phyloP scores from a whole-genome alignment of 2,329 filamentous ascomycete species.

The Paecilomyces variotii region DNA sequence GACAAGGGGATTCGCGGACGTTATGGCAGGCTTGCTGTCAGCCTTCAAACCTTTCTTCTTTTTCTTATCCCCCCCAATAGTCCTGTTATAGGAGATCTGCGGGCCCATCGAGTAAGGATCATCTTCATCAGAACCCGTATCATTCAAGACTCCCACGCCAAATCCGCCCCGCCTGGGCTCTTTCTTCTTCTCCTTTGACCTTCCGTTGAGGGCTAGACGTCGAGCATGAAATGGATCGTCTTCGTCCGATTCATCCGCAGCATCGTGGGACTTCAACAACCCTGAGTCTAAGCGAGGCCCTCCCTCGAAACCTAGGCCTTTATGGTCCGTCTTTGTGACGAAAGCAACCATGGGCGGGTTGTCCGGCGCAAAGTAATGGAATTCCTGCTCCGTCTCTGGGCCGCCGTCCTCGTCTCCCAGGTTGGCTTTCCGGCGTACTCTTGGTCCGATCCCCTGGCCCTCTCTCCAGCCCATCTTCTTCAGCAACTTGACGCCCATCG shows the following conservation, averaged over 20 bases:
- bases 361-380: constrained; percentile 76
- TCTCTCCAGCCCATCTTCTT: constrained; percentile 94
- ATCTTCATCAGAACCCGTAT: constrained; percentile 90
- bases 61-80: constrained; percentile 73
- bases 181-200: constrained; percentile 50
- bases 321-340: constrained; percentile 36
- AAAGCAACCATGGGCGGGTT: constrained; percentile 58
- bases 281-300: constrained; percentile 26
- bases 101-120: constrained; percentile 90
- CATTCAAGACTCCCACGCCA: constrained; percentile 82
- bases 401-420: constrained; percentile 47
- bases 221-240: constrained; percentile 29
- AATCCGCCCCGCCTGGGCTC: constrained; percentile 57
- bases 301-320: constrained; percentile 39
- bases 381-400: constrained; percentile 36
- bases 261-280: constrained; percentile 9
- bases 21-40: constrained; percentile 32
- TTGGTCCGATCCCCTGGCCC: constrained; percentile 87
- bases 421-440: constrained; percentile 65
- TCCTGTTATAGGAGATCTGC: constrained; percentile 75
- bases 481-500: constrained; percentile 76
- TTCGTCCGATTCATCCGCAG: constrained; percentile 22
- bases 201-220: constrained; percentile 23
- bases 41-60: constrained; percentile 48
- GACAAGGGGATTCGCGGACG: constrained; percentile 55